Evolutionary conservation across 768 basidiomycete genomes (phyloP).

Genomic region (Xerocomus brunneocitrinus): DNA sequence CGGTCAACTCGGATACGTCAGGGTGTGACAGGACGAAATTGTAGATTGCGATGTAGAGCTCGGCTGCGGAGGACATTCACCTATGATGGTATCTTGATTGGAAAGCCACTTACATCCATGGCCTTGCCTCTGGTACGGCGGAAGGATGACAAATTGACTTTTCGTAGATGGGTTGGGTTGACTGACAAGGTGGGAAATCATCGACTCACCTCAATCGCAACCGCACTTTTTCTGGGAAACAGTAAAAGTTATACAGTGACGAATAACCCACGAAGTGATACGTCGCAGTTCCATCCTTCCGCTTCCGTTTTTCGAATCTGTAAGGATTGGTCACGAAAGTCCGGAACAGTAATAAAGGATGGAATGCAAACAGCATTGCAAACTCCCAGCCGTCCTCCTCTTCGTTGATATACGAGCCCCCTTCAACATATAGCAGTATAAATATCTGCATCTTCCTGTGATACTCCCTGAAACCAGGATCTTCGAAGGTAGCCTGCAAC

Average conservation of each 20-base stretch:
- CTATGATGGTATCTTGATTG: background rate
- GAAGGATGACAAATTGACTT: slow-evolving; percentile 91
- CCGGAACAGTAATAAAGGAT: background rate
- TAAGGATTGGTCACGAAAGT: slow-evolving; percentile 2
- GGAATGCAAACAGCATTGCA: slow-evolving; percentile 62
- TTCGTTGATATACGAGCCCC: slow-evolving; percentile 90
- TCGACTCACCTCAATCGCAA: slow-evolving; percentile 71
- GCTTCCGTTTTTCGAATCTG: slow-evolving; percentile 83
- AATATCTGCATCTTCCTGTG: slow-evolving; percentile 93
- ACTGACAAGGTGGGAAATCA: background rate
- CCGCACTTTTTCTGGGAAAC: slow-evolving; percentile 87
- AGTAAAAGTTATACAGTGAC: slow-evolving; percentile 92
- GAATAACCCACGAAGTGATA: slow-evolving; percentile 97
- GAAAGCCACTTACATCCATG: slow-evolving; percentile 72
- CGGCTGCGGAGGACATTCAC: slow-evolving; percentile 45
- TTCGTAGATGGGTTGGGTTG: background rate
- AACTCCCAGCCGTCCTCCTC: slow-evolving; percentile 96
- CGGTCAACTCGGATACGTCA: slow-evolving; percentile 84
- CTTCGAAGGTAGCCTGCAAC: slow-evolving; percentile 71
- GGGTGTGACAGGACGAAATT: slow-evolving; percentile 62
- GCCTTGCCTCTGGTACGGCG: slow-evolving; percentile 83
- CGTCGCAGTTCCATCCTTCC: slow-evolving; percentile 48
- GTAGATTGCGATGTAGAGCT: slow-evolving; percentile 85
- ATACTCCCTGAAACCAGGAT: slow-evolving; percentile 86
- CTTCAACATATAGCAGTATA: slow-evolving; percentile 92